phyloP scores from a whole-genome alignment of 1,284 basidiomycete genomes.

The Cystodermella granulosa region DNA sequence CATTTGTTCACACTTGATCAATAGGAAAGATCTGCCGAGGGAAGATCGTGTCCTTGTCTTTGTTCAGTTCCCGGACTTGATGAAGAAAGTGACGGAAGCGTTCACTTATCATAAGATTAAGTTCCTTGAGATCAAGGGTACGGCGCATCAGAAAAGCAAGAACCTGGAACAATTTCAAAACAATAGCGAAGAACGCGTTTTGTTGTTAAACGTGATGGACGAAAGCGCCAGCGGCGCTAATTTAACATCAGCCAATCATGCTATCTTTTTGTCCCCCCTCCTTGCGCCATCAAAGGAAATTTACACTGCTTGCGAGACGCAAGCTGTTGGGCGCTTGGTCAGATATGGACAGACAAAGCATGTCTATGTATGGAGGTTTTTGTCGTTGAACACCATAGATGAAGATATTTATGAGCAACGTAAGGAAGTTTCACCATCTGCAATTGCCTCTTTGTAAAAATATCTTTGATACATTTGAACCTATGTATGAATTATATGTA shows the following conservation, averaged over 20 bases:
- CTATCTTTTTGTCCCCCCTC: slow-evolving; percentile 89
- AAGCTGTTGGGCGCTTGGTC: slow-evolving; percentile 84
- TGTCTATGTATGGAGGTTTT: slow-evolving; percentile 77
- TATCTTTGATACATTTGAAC: neutral
- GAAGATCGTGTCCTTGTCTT: slow-evolving; percentile 85
- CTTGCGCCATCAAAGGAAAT: slow-evolving; percentile 74
- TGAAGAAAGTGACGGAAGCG: slow-evolving; percentile 83
- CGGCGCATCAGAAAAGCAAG: slow-evolving; percentile 71
- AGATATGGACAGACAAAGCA: slow-evolving; percentile 80
- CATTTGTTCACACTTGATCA: neutral
- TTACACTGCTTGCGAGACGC: slow-evolving; percentile 82
- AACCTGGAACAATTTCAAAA: slow-evolving; percentile 82
- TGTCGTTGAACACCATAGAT: slow-evolving; percentile 82
- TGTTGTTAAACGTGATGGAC: slow-evolving; percentile 88
- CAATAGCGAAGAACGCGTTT: slow-evolving; percentile 67
- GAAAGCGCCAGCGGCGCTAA: slow-evolving; percentile 92
- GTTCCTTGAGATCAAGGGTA: slow-evolving; percentile 79
- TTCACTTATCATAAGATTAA: slow-evolving; percentile 67
- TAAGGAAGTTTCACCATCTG: slow-evolving; percentile 20
- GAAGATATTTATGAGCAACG: slow-evolving; percentile 64
- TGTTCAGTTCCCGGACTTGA: slow-evolving; percentile 90
- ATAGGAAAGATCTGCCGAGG: slow-evolving; percentile 64
- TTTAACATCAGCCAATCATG: slow-evolving; percentile 88
- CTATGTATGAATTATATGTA: neutral
- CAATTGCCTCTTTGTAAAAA: neutral